Conservation (phyloP, 306 rosid species). For the Senna tora region DNA sequence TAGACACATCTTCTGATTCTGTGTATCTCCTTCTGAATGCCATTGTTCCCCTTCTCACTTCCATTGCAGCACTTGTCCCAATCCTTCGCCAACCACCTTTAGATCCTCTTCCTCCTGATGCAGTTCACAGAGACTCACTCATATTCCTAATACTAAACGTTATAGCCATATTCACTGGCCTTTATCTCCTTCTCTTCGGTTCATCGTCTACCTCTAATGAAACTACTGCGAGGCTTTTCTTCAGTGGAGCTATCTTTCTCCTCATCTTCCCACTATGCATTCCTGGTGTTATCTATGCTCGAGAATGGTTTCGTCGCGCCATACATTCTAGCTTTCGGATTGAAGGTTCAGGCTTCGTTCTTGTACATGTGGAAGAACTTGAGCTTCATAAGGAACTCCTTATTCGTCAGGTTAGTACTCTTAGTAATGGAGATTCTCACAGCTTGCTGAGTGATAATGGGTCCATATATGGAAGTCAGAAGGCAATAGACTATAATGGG, state of each 20-base stretch:
- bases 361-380: conserved; percentile 80
- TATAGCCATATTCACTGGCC: conserved; percentile 73
- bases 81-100: conserved; percentile 75
- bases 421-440: conserved; percentile 42
- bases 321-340: conserved; percentile 67
- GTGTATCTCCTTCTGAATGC: conserved; percentile 82
- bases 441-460: conserved; percentile 38
- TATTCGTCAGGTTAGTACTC: conserved; percentile 47
- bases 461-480: conserved; percentile 28
- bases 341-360: conserved; percentile 67
- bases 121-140: conserved; percentile 67
- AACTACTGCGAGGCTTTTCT: conserved; percentile 50
- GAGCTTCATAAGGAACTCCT: conserved; percentile 87
- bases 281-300: conserved; percentile 83
- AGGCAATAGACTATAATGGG: conserved; percentile 30
- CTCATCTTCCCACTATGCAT: conserved; percentile 68
- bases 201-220: conserved; percentile 50
- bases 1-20: conserved; percentile 63
- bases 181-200: conserved; percentile 79
- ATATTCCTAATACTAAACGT: conserved; percentile 69
- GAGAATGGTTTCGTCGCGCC: conserved; percentile 61
- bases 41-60: conserved; percentile 68
- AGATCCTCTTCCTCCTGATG: conserved; percentile 65
- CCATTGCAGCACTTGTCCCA: conserved; percentile 60
- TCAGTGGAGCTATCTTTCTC: conserved; percentile 68